Evolutionary conservation across 169 alveolate species (phyloP).

Genomic region (Cryptosporidium tyzzeri): DNA sequence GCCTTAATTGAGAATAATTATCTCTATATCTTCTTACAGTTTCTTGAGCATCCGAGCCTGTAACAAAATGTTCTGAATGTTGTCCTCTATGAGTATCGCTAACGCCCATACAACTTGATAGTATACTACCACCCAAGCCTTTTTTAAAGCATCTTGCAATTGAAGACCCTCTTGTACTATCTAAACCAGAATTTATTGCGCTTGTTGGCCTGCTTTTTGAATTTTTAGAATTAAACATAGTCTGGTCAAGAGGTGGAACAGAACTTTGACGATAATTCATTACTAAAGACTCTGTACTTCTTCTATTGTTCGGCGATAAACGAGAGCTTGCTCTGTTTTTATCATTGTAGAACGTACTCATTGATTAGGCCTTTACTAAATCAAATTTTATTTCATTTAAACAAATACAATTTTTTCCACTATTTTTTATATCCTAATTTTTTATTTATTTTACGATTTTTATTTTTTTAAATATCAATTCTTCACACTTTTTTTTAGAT

Average conservation of each 20-base stretch:
- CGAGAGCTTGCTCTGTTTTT: slow-evolving; percentile 14
- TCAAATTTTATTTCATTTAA: slow-evolving; percentile 24
- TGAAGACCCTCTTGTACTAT: slow-evolving; percentile 60
- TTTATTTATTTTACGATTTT: background rate
- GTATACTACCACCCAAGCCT: slow-evolving; percentile 49
- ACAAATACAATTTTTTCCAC: background rate
- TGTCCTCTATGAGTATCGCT: slow-evolving; percentile 47
- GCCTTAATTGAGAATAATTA: slow-evolving; percentile 60
- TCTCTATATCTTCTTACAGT: slow-evolving; percentile 73
- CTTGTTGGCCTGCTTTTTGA: background rate
- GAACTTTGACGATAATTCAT: slow-evolving; percentile 41
- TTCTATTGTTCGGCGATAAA: slow-evolving; percentile 34
- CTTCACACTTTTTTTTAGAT: slow-evolving; percentile 22
- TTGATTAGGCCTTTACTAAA: background rate
- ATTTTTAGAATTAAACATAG: slow-evolving; percentile 8
- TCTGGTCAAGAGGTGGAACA: slow-evolving; percentile 57
- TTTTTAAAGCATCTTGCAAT: slow-evolving; percentile 32
- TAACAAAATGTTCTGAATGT: background rate
- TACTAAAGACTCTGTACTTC: slow-evolving; percentile 41
- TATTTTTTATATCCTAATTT: background rate
- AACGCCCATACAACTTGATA: slow-evolving; percentile 58
- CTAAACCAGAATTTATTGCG: slow-evolving; percentile 12
- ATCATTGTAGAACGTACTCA: slow-evolving; percentile 37
- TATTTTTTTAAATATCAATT: slow-evolving; percentile 18
- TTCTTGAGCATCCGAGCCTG: slow-evolving; percentile 58